Base-by-base conservation (phyloP, 1,284 basidiomycete species). In the Ceratobasidium sp. region DNA sequence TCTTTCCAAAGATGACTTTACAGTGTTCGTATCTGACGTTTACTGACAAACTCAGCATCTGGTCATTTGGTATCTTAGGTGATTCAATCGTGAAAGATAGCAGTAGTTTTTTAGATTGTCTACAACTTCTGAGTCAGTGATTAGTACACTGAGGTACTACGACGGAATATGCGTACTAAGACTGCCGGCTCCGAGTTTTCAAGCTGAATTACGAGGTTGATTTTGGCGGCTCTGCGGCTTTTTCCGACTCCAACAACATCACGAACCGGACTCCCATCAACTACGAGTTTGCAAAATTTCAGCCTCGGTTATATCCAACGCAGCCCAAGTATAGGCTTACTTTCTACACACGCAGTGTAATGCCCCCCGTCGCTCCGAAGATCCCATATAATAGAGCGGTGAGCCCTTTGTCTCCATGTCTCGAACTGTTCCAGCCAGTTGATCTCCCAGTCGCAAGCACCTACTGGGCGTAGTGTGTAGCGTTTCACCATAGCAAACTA, bases 361-460 rank as follows among this genome's bases (percentile, higher is more conserved):
- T 61, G 23, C 3, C 48, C 46, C 6, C 50, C 40, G 23, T 3
- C 4, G 12, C 59, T 40, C 4, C 10, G 5, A n/a, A 74, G 33
- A 40, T 74, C 71, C 71, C 71, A 74, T 5, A 50, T 28, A 33
- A 74, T 17, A 12, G 26, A 26, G 46, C 26, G 71, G 20, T n/a
- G 42, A n/a, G 44, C 38, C 26, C 71, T 44, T 23, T 74, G 71
- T 26, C 20, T 62, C 71, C 71, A 74, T 12, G 71, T 74, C 20
- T 74, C 71, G n/a, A 74, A 46, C n/a, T 64, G 26, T 20, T 74
- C 59, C 1, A 74, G 46, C 71, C 71, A 74, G 50, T 74, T 64
- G 15, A 74, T 26, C 15, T 50, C 54, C 1, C n/a, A 9, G n/a
- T 50, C 9, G 6, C 44, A 23, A 23, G n/a, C 20, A 5, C 59